Evolutionary conservation across 2,329 filamentous ascomycete genomes (phyloP).

Genomic region (Lasiodiplodia sp.): DNA sequence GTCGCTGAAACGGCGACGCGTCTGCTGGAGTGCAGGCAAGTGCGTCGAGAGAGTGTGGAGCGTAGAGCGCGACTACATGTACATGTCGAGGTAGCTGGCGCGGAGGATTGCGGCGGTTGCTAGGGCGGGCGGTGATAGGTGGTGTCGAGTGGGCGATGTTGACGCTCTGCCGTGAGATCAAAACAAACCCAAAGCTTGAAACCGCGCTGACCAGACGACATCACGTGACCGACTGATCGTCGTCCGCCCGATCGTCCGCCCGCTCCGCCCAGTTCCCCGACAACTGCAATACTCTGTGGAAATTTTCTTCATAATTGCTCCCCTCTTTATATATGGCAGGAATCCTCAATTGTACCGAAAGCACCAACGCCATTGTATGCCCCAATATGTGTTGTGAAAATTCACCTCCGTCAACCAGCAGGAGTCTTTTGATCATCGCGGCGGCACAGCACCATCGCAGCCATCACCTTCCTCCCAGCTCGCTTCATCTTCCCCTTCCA

Average conservation of each 20-base stretch:
- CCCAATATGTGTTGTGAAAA: no score
- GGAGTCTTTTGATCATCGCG: not conserved
- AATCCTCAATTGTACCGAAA: no score
- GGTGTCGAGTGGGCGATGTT: conserved; percentile 19
- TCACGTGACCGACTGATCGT: not conserved
- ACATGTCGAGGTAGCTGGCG: conserved; percentile 8
- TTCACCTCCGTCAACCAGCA: not conserved
- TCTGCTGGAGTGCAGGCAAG: not conserved
- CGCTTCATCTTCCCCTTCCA: not conserved
- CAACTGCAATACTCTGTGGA: no score
- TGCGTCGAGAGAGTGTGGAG: not conserved
- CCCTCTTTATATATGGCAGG: no score
- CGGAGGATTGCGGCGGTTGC: conserved; percentile 18
- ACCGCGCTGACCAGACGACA: not conserved
- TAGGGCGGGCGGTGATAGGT: conserved; percentile 13
- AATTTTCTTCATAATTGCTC: no score
- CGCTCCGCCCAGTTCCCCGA: no score
- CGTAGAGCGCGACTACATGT: not conserved
- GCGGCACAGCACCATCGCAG: not conserved
- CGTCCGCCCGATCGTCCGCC: not conserved
- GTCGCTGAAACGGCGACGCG: conserved; percentile 16
- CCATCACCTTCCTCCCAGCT: not conserved
- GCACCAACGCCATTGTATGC: no score
- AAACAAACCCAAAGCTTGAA: not conserved
- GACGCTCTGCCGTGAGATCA: not conserved